phyloP scores from a whole-genome alignment of 2,329 filamentous ascomycete genomes.

The Chalara sp. region DNA sequence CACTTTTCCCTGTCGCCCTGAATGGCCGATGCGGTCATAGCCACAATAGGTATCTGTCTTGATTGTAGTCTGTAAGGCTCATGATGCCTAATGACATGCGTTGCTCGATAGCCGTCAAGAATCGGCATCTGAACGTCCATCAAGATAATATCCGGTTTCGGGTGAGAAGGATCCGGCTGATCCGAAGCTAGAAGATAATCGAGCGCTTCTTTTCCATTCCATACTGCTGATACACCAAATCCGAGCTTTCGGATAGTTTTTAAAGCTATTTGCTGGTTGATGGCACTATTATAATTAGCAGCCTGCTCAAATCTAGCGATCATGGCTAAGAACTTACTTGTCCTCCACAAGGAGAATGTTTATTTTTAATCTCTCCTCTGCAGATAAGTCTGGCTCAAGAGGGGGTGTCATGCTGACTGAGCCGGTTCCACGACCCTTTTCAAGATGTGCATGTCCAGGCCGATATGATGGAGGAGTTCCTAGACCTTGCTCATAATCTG shows the following conservation, averaged over 20 bases:
- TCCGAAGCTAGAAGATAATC: conserved; percentile 59
- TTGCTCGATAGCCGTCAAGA: conserved; percentile 72
- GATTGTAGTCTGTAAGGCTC: conserved; percentile 54
- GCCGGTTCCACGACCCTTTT: background rate
- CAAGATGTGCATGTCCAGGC: conserved; percentile 3
- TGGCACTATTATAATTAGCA: conserved; percentile 33
- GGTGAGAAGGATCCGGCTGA: conserved; percentile 14
- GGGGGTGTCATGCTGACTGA: conserved; percentile 13
- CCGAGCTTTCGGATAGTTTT: conserved; percentile 69
- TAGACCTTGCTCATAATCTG: conserved; percentile 46
- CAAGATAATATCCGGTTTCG: conserved; percentile 62
- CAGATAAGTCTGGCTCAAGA: conserved; percentile 42
- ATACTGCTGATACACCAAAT: conserved; percentile 63
- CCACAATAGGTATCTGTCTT: conserved; percentile 63
- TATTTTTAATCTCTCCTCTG: conserved; percentile 52
- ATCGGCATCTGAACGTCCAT: conserved; percentile 76
- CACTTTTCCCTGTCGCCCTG: conserved; percentile 73
- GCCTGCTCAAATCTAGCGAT: background rate
- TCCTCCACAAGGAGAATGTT: conserved; percentile 77
- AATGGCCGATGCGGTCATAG: conserved; percentile 77
- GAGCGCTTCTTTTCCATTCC: conserved; percentile 74
- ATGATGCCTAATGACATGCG: conserved; percentile 64
- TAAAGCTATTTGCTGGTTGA: conserved; percentile 71
- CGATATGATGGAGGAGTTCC: conserved; percentile 32
- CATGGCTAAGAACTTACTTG: conserved; percentile 47